Evolutionary conservation across 2,329 filamentous ascomycete genomes (phyloP).

Genomic region (Alternaria gaisen): DNA sequence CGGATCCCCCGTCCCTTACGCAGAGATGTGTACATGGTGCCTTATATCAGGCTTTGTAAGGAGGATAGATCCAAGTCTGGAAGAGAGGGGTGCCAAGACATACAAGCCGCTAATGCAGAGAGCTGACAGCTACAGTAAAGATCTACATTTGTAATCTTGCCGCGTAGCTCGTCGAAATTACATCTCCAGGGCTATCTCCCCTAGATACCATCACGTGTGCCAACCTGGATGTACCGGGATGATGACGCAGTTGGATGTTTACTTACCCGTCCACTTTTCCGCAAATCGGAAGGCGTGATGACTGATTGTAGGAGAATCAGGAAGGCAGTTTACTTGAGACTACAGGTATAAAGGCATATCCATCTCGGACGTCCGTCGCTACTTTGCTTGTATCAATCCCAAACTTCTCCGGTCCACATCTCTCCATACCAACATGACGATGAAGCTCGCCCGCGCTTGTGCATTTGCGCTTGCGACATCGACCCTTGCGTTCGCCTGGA

Average conservation of each 20-base stretch:
- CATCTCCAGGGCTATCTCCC: background rate
- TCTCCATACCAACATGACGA: background rate
- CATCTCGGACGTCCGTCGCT: background rate
- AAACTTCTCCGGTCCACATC: background rate
- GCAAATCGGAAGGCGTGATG: background rate
- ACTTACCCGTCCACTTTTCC: background rate
- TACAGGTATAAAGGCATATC: background rate
- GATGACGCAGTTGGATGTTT: background rate
- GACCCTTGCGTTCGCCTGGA: background rate
- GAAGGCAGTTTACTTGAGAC: background rate
- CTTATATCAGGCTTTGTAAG: background rate
- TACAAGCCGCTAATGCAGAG: background rate
- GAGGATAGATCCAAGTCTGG: background rate
- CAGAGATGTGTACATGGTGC: background rate
- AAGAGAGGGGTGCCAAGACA: background rate
- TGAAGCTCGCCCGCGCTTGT: background rate
- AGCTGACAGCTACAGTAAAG: background rate
- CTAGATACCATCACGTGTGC: background rate
- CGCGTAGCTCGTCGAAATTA: background rate
- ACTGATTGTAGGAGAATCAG: background rate
- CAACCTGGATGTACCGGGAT: background rate
- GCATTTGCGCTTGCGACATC: background rate
- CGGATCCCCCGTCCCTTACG: background rate
- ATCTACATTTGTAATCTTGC: background rate
- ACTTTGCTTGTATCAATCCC: background rate